Conservation (phyloP, 1,284 basidiomycete genomes). For the Coniferiporia sulphurascens region DNA sequence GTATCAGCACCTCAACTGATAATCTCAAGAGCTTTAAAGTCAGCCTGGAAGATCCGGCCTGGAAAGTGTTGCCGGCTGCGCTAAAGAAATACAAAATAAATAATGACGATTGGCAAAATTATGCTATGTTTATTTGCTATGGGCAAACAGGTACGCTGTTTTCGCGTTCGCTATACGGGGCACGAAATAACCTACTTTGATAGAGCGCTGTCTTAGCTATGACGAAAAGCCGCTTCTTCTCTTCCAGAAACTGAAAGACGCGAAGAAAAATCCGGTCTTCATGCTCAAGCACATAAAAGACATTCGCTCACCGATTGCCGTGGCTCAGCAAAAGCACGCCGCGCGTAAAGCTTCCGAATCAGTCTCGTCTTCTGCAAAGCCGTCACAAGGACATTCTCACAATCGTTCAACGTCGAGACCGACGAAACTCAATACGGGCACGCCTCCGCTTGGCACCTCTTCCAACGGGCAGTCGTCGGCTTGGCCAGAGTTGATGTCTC, state of each 20-base stretch:
- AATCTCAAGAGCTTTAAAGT: constrained; percentile 86
- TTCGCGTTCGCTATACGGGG: constrained; percentile 2
- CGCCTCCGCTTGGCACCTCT: constrained; percentile 42
- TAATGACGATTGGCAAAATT: constrained; percentile 97
- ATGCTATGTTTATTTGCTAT: constrained; percentile 99
- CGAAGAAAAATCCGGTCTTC: constrained; percentile 96
- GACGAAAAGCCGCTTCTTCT: constrained; percentile 97
- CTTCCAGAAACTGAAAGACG: constrained; percentile 96
- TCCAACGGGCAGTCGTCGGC: constrained; percentile 52
- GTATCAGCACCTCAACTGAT: constrained; percentile 46
- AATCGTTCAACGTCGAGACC: constrained; percentile 14
- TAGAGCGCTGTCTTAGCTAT: constrained; percentile 93
- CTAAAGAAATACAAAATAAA: constrained; percentile 99
- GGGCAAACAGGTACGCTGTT: constrained; percentile 68
- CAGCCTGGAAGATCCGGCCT: constrained; percentile 94
- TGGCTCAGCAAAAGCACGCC: constrained; percentile 92
- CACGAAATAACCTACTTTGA: constrained; percentile 22
- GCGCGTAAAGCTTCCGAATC: constrained; percentile 60
- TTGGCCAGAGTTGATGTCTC: constrained; percentile 73
- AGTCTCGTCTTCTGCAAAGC: constrained; percentile 29
- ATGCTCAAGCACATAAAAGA: constrained; percentile 99
- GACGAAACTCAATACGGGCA: constrained; percentile 23
- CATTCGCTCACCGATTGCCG: constrained; percentile 93
- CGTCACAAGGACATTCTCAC: constrained; percentile 12
- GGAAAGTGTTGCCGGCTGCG: constrained; percentile 96